Conservation (phyloP, 1,284 basidiomycete genomes). For the Sporisorium scitamineum region DNA sequence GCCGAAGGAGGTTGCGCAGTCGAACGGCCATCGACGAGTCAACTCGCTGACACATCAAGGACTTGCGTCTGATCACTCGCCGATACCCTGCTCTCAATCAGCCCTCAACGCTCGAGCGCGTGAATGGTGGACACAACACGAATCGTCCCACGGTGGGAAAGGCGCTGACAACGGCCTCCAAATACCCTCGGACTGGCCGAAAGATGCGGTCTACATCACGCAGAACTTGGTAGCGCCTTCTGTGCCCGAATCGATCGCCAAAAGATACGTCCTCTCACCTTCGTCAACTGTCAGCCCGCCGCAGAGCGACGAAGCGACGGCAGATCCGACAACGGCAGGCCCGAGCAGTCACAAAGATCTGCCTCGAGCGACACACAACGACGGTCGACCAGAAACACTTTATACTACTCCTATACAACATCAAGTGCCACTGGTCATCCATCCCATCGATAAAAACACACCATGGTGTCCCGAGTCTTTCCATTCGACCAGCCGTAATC, state of each 20-base stretch:
- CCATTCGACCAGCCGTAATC: constrained; percentile 33
- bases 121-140: constrained; percentile 1
- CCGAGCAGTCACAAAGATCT: background rate
- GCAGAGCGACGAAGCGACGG: background rate
- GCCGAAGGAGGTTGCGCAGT: background rate
- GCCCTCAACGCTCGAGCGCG: constrained; percentile 13
- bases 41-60: constrained; percentile 6
- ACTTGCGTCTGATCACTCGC: background rate
- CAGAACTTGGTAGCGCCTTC: constrained; percentile 32
- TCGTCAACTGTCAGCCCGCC: background rate
- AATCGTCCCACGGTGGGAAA: background rate
- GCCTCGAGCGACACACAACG: constrained; percentile 34
- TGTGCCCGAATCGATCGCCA: constrained; percentile 19
- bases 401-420: constrained; percentile 23
- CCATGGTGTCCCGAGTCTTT: constrained; percentile 31
- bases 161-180: background rate
- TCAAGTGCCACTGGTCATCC: constrained; percentile 23
- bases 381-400: constrained; percentile 7
- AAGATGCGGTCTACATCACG: constrained; percentile 33
- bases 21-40: background rate
- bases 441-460: constrained; percentile 13
- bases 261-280: constrained; percentile 24
- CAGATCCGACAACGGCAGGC: background rate
- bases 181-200: constrained; percentile 31
- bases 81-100: constrained; percentile 6